phyloP scores from a whole-genome alignment of 352 stramenopile genomes.

The Saprolegnia diclina region DNA sequence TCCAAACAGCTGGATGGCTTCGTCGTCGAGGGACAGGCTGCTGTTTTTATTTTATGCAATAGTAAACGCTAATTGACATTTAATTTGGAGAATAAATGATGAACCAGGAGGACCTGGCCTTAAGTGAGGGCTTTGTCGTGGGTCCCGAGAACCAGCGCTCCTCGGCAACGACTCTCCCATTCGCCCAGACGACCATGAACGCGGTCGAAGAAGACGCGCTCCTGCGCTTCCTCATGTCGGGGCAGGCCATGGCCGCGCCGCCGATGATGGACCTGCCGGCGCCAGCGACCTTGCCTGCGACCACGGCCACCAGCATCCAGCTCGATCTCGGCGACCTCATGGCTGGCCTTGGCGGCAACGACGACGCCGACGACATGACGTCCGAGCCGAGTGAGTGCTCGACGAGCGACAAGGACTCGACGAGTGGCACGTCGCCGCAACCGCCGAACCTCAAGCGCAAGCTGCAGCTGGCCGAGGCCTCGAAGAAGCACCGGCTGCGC shows the following conservation, averaged over 20 bases:
- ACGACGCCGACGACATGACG: slow-evolving; percentile 20
- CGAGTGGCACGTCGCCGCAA: neutral
- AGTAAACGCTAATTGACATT: neutral
- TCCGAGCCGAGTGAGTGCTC: slow-evolving; percentile 19
- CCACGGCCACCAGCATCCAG: slow-evolving; percentile 4
- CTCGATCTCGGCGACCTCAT: slow-evolving; percentile 21
- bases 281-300: neutral
- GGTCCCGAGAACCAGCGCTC: neutral
- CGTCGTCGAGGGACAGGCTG: neutral
- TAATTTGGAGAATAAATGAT: neutral
- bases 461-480: slow-evolving; percentile 23
- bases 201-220: slow-evolving; percentile 27
- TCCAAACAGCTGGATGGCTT: too few species aligned
- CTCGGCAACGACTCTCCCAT: neutral
- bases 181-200: slow-evolving; percentile 8
- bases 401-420: slow-evolving; percentile 18
- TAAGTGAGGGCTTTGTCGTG: neutral
- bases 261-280: neutral
- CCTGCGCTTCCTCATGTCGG: slow-evolving; percentile 20
- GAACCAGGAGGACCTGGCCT: neutral
- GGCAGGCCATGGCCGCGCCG: neutral
- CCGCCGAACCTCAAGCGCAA: slow-evolving; percentile 23
- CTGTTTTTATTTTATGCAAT: neutral
- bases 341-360: neutral
- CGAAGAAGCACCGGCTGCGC: slow-evolving; percentile 22